Base-by-base conservation (phyloP, 257 asterid species). In the Striga asiatica region DNA sequence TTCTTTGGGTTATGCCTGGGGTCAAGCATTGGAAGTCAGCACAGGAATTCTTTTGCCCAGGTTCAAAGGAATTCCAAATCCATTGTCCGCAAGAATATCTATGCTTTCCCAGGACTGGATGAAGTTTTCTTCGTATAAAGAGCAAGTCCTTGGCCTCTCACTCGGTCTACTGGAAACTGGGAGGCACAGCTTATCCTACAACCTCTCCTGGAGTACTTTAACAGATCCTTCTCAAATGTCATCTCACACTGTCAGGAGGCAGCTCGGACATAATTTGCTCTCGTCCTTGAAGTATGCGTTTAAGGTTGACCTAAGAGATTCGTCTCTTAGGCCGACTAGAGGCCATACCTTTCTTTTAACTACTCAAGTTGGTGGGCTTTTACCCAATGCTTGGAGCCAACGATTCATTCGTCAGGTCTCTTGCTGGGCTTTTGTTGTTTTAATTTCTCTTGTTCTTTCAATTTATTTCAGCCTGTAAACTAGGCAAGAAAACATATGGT, bases 71-170 rank as follows among this genome's bases (percentile, higher is more conserved):
- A 66, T 85, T 50, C 28, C 77, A 12, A 61, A 76, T 48, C 99
- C 97, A 19, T 29, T 88, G 67, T 74, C 83, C 27, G 93, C 92
- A 20, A 78, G 95, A 62, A 34, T 85, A 69, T 81, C 72, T 70
- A 58, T 81, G 66, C 78, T 85, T 71, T 85, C 96, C 29, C 95
- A 85, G 71, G 99, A 92, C 77, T 92, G 97, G 99, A 68, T 72
- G 82, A 88, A 88, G 73, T 84, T 77, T 62, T 78, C 99, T 56
- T 92, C 99, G 6, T 88, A 81, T 65, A 92, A 82, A 69, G 97
- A 88, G 75, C 81, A 65, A 68, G 76, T 76, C 3, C 73, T 88
- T 58, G 94, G 99, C 37, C 76, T 85, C 49, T 82, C 95, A 22
- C 85, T 88, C 18, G 84, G 89, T 54, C 56, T 88, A 19, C 38